Evolutionary conservation across 306 rosid genomes (phyloP).

Genomic region (Sicyos baderoa): DNA sequence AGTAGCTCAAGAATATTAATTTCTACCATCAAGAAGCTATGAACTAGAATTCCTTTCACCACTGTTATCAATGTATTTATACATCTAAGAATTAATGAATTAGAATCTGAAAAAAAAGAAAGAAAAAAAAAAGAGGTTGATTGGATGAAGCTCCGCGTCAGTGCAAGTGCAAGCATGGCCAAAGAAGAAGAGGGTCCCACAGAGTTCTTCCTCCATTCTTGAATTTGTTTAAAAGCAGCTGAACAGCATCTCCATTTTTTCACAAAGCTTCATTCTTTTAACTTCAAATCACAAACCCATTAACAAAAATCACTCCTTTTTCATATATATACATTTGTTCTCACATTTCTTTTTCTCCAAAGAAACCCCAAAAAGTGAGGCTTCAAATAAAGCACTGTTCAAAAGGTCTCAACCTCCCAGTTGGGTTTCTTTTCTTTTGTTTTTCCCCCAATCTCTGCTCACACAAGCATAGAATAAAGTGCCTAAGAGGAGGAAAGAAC

Average conservation of each 20-base stretch:
- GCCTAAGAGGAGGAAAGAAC: conserved; percentile 19
- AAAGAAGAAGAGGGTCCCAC: conserved; percentile 35
- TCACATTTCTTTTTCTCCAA: background rate
- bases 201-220: background rate
- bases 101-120: too few relatives aligned
- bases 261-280: conserved; percentile 2
- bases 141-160: conserved; percentile 21
- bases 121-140: background rate
- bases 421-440: background rate
- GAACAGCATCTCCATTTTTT: conserved; percentile 37
- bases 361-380: conserved; percentile 1
- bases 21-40: too few relatives aligned
- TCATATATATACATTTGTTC: background rate
- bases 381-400: background rate
- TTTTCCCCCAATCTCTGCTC: background rate
- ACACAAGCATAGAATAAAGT: conserved; percentile 51
- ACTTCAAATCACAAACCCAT: background rate
- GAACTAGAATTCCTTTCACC: too few relatives aligned
- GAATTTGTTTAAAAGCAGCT: conserved; percentile 49
- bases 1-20: too few relatives aligned
- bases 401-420: background rate
- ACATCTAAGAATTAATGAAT: too few relatives aligned
- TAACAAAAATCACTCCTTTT: background rate
- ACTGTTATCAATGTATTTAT: too few relatives aligned
- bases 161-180: conserved; percentile 26